These are phyloP conservation scores for Patellifolia procumbens DNA, from an alignment of 179 eudicot genomes.

Conservation along the genomic window DNA sequence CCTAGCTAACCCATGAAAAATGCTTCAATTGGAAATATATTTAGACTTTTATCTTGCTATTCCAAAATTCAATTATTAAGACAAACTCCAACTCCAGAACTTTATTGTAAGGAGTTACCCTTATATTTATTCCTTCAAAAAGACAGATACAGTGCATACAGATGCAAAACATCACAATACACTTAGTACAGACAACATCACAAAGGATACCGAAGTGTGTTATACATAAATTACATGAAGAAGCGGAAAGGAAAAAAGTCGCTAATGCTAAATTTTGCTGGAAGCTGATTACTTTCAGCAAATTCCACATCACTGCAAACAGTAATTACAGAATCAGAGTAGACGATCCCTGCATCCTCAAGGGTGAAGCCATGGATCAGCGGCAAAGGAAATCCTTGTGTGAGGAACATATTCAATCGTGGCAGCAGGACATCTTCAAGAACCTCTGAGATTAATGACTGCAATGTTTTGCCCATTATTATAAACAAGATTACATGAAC, in stretches of 20 bases:
- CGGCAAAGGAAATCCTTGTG: constrained; percentile 44
- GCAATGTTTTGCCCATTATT: constrained; percentile 20
- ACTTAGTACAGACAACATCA: neutral
- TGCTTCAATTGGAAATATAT: too few relatives aligned
- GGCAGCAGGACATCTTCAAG: constrained; percentile 38
- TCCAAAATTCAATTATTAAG: too few relatives aligned
- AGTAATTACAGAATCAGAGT: constrained; percentile 36
- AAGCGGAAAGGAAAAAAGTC: constrained; percentile 22
- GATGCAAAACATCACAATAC: too few relatives aligned
- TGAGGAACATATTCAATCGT: constrained; percentile 29
- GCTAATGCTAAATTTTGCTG: neutral
- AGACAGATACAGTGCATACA: neutral
- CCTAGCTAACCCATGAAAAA: too few relatives aligned
- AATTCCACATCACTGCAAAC: constrained; percentile 38
- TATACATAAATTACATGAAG: constrained; percentile 22
- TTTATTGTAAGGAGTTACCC: neutral
- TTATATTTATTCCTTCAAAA: neutral
- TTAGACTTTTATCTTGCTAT: too few relatives aligned
- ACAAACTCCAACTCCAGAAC: neutral
- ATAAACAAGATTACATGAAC: neutral
- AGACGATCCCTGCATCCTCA: constrained; percentile 38
- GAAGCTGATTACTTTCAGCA: constrained; percentile 22
- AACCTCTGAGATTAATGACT: constrained; percentile 40
- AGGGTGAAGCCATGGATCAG: constrained; percentile 44
- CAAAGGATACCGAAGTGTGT: neutral